A percentile compares a stretch with the other conserved stretches of the same genome.
Conservation (phyloP, 176 grass and related monocot species). For the Bothriochloa decipiens region DNA sequence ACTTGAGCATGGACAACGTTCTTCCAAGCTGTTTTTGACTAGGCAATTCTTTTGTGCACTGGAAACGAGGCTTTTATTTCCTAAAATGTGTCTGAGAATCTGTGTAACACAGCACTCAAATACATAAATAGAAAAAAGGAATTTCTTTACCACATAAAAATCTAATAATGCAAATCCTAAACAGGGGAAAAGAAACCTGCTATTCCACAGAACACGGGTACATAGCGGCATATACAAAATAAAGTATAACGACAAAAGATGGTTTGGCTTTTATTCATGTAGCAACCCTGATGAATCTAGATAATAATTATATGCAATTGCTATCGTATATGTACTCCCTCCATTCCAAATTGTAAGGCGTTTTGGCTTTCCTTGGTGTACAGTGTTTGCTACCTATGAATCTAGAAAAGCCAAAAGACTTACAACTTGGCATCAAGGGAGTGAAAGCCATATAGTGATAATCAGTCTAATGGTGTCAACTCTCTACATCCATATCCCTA, state of each 20-base stretch:
- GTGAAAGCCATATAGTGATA: neutral
- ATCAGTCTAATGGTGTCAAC: neutral
- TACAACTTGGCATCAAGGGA: too few species aligned
- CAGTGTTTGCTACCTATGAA: too few species aligned
- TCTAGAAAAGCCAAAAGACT: too few species aligned
- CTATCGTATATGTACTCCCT: too few species aligned
- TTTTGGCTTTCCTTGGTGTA: too few species aligned
- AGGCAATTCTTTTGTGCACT: neutral
- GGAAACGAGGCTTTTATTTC: neutral
- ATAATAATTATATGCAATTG: too few species aligned
- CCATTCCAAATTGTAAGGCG: too few species aligned
- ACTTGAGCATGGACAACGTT: neutral
- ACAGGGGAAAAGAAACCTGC: neutral
- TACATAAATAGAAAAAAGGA: neutral
- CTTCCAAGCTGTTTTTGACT: neutral
- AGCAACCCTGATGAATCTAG: too few species aligned
- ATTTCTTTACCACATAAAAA: neutral
- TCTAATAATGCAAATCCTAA: neutral
- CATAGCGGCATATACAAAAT: too few species aligned
- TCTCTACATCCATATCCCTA: neutral
- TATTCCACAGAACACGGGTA: too few species aligned
- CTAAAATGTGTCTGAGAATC: neutral
- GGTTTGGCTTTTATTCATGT: too few species aligned
- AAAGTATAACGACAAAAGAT: too few species aligned
- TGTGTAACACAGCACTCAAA: neutral